Percentiles rank a stretch among this genome's conserved stretches.
phyloP scores from a whole-genome alignment of 2,329 filamentous ascomycete species.

The Lasiodiplodia citricola region DNA sequence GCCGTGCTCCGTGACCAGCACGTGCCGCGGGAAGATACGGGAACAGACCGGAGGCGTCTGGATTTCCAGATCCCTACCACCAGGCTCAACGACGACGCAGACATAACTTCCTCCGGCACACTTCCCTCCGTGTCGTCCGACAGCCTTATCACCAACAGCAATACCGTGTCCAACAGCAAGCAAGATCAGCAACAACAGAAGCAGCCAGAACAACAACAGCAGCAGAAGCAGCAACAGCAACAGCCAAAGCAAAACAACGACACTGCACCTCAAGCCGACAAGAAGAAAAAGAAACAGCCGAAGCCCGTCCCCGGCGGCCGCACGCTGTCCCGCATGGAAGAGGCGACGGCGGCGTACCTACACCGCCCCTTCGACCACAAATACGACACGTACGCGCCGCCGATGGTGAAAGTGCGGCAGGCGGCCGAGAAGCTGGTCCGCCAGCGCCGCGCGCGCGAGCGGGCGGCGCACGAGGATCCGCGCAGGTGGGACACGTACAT shows the following conservation, averaged over 20 bases:
- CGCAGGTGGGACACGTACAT: slow-evolving; percentile 46
- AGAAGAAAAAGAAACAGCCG: background rate
- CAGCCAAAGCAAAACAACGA: background rate
- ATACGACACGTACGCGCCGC: slow-evolving; percentile 52
- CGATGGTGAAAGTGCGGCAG: slow-evolving; percentile 51
- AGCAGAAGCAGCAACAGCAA: too few species aligned
- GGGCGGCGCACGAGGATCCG: slow-evolving; percentile 39
- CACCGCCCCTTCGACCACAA: slow-evolving; percentile 43
- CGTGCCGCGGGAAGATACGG: background rate
- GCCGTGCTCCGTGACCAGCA: background rate
- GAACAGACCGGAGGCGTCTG: background rate
- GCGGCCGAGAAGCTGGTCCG: slow-evolving; percentile 55
- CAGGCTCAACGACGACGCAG: background rate
- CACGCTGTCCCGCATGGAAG: slow-evolving; percentile 52
- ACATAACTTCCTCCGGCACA: background rate
- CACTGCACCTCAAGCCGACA: background rate
- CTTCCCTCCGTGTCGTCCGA: background rate
- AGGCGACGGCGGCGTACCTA: slow-evolving; percentile 49
- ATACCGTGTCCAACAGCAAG: background rate
- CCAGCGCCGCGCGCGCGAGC: slow-evolving; percentile 51
- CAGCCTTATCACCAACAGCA: background rate
- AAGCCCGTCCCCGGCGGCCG: slow-evolving; percentile 47
- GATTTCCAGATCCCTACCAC: background rate
- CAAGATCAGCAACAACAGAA: background rate
- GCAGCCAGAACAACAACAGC: too few species aligned